A percentile compares a stretch with the other conserved stretches of the same genome.
These are phyloP conservation scores for Penicillium olsonii DNA, from an alignment of 2,329 filamentous ascomycete species.

Conservation along the genomic window DNA sequence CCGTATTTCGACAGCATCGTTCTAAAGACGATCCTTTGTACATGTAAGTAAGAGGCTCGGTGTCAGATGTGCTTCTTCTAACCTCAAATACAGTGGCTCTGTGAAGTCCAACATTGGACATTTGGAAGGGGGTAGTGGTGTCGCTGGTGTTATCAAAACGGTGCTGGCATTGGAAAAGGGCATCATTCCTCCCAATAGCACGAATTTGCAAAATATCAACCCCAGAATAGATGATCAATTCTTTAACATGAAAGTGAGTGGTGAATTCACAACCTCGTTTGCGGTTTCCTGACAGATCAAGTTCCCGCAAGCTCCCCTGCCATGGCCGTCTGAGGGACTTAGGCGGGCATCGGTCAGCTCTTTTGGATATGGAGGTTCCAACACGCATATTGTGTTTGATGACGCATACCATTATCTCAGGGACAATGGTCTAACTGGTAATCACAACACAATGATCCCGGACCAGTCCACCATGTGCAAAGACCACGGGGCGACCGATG, in stretches of 20 bases:
- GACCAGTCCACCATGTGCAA: slow-evolving; percentile 1
- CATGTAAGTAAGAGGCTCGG: not conserved
- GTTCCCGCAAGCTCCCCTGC: slow-evolving; percentile 9
- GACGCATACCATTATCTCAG: slow-evolving; percentile 14
- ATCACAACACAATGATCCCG: not conserved
- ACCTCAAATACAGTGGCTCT: slow-evolving; percentile 12
- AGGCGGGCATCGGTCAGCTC: slow-evolving; percentile 25
- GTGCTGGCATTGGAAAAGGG: slow-evolving; percentile 27
- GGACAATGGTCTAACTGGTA: not conserved
- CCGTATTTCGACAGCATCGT: not conserved
- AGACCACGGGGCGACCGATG: not conserved
- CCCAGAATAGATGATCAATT: slow-evolving; percentile 9
- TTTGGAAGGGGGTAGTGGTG: slow-evolving; percentile 14
- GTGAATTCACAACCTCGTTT: not conserved
- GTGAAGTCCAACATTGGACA: slow-evolving; percentile 27
- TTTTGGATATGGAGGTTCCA: slow-evolving; percentile 31
- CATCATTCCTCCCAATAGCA: slow-evolving; percentile 19
- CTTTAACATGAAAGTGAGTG: slow-evolving; percentile 4
- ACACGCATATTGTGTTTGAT: slow-evolving; percentile 30
- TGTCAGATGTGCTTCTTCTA: not conserved
- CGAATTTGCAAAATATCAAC: slow-evolving; percentile 8
- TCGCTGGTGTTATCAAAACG: slow-evolving; percentile 24
- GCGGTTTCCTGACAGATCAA: not conserved
- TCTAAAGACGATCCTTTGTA: not conserved
- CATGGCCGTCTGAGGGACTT: slow-evolving; percentile 21